Evolutionary conservation across 768 basidiomycete species (phyloP).

Genomic region (Auricularia sp.): DNA sequence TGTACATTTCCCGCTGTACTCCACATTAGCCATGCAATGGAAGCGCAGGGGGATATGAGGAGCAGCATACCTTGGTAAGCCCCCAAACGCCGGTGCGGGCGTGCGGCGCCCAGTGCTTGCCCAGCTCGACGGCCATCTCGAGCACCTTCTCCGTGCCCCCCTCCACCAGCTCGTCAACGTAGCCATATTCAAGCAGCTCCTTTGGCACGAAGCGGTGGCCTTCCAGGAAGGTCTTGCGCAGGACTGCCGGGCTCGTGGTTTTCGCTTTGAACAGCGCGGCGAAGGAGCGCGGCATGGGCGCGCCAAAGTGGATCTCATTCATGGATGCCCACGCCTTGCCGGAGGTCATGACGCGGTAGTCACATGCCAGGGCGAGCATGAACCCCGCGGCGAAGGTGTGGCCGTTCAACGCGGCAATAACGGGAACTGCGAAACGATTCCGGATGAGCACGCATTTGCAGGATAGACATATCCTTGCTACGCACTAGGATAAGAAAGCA

Average conservation of each 20-base stretch:
- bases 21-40: not conserved
- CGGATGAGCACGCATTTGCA: no score
- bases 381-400: slow-evolving; percentile 82
- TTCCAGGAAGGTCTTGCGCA: slow-evolving; percentile 68
- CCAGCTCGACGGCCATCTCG: slow-evolving; percentile 54
- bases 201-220: slow-evolving; percentile 67
- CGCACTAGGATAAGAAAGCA: no score
- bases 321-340: slow-evolving; percentile 82
- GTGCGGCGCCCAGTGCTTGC: slow-evolving; percentile 37
- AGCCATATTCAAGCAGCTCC: slow-evolving; percentile 55
- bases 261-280: slow-evolving; percentile 54
- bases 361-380: slow-evolving; percentile 70
- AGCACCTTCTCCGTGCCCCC: slow-evolving; percentile 49
- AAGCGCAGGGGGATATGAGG: not conserved
- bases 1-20: slow-evolving; percentile 43
- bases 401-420: slow-evolving; percentile 54
- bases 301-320: slow-evolving; percentile 91
- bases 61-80: slow-evolving; percentile 47
- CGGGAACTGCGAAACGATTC: not conserved
- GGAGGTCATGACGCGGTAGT: slow-evolving; percentile 83
- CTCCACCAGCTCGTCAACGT: slow-evolving; percentile 61
- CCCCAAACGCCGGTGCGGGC: slow-evolving; percentile 61
- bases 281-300: slow-evolving; percentile 67
- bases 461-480: no score
- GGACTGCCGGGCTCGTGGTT: slow-evolving; percentile 43